These are phyloP conservation scores for Cercospora canescens DNA, from an alignment of 2,329 filamentous ascomycete genomes.

Conservation along the genomic window DNA sequence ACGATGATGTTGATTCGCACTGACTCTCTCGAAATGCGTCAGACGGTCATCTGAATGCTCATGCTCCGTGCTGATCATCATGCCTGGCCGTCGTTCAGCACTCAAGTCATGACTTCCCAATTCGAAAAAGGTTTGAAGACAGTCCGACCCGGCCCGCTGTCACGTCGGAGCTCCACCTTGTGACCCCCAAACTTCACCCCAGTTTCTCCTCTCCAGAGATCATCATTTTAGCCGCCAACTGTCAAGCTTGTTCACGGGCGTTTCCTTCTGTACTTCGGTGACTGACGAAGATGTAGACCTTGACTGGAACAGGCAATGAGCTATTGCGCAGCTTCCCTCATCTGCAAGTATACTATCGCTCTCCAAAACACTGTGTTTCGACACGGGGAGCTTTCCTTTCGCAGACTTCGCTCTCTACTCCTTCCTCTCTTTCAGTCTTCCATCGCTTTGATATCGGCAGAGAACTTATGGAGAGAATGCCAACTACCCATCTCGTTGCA, in stretches of 20 bases:
- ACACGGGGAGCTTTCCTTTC: not conserved
- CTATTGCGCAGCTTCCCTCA: not conserved
- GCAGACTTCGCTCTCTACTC: not conserved
- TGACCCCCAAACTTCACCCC: conserved; percentile 1
- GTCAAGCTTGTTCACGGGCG: not conserved
- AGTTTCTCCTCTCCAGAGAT: not conserved
- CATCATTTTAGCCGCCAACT: not conserved
- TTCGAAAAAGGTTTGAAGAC: too few relatives aligned
- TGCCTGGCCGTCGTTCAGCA: too few relatives aligned
- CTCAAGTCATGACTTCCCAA: too few relatives aligned
- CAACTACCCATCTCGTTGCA: conserved; percentile 25
- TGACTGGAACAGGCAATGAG: not conserved
- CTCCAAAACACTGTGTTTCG: not conserved
- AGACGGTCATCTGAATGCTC: too few relatives aligned
- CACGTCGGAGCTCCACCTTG: not conserved
- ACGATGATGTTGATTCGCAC: not conserved
- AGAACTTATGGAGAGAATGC: conserved; percentile 1
- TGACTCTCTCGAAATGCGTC: not conserved
- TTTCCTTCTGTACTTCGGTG: not conserved
- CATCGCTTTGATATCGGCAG: not conserved
- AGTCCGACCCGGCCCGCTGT: not conserved
- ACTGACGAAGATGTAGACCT: not conserved
- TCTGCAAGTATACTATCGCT: not conserved
- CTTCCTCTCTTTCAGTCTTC: not conserved
- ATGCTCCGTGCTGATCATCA: too few relatives aligned